phyloP scores from a whole-genome alignment of 805 yeast species.

The Starmerella apicola region DNA sequence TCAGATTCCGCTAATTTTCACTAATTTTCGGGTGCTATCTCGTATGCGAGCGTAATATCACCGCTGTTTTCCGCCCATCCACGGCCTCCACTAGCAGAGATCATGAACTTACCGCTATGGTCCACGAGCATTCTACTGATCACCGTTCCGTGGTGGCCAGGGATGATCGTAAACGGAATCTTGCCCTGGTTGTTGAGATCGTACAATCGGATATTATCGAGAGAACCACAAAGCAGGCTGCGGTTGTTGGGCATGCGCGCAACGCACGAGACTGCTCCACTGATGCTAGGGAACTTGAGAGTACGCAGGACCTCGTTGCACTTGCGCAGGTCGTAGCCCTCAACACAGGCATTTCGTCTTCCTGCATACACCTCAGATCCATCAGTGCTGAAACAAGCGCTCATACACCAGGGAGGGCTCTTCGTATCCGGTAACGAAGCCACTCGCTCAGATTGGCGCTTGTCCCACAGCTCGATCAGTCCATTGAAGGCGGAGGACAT shows the following conservation, averaged over 20 bases:
- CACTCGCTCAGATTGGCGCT: constrained; percentile 38
- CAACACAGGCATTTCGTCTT: constrained; percentile 77
- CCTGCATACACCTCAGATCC: constrained; percentile 77
- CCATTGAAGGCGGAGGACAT: constrained; percentile 80
- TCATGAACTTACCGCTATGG: constrained; percentile 75
- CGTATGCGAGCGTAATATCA: constrained; percentile 53
- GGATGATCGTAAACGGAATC: constrained; percentile 76
- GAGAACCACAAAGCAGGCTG: constrained; percentile 76
- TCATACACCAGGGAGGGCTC: constrained; percentile 88
- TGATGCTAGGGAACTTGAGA: constrained; percentile 66
- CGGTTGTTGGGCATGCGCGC: constrained; percentile 67
- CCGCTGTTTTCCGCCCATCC: constrained; percentile 86
- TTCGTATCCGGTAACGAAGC: constrained; percentile 44
- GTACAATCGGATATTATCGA: constrained; percentile 78
- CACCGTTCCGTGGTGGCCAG: constrained; percentile 94
- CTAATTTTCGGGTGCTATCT: constrained; percentile 32
- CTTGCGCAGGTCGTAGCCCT: constrained; percentile 33
- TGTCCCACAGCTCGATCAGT: constrained; percentile 68
- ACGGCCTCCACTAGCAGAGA: constrained; percentile 85
- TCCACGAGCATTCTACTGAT: constrained; percentile 69
- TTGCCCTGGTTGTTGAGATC: constrained; percentile 39
- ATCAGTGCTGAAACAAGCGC: constrained; percentile 69
- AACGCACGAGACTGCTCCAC: constrained; percentile 82
- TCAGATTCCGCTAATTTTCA: no score
- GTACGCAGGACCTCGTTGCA: constrained; percentile 40